Evolutionary conservation across 2,329 filamentous ascomycete species (phyloP), one percentile per base, ranked within the genome.

Genomic region (Colletotrichum liaoningense): DNA sequence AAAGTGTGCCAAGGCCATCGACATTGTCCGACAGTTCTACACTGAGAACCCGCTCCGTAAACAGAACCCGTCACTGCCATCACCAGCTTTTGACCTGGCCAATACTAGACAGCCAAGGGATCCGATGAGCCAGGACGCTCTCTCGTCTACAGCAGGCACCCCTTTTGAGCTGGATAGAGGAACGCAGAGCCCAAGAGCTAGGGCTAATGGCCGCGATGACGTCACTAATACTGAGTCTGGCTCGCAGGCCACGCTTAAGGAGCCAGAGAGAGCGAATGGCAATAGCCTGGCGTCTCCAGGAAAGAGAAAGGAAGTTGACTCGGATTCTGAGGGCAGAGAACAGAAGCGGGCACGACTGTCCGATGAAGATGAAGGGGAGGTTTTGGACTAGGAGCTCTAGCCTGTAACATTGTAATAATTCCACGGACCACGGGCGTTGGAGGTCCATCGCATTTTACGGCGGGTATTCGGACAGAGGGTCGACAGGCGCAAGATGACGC

Each of bases 11-110:
- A 89, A 88, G 77, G 94, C 95, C 4, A 94, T 95, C 77, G 92
- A 93, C 67, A 88, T 94, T 67, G 93, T 98, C 86, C 90, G 91
- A 46, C 90, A 89, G 74, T 92, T 92, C 78, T 93, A 92, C 80
- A 84, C 82, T 55, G 90, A 93, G 80, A 93, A 92, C 80, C 91
- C 91, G 59, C 84, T 91, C 69, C 85, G 86, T 75, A 90, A 90
- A 81, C 85, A 87, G 77, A 88, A 90, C 76, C 85, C 87, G 65
- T 83, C 87, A 78, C 73, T 88, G 81, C 79, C 86, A 46, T 90
- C 88, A 38, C 89, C 89, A 11, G 84, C 85, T 9, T 91, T 90
- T 76, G 84, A 85, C 72, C 84, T 91, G 56, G 88, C 90, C 77
- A 87, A 85, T 68, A 91, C 89, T 3, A 83, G 89, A 62, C 83